Base-by-base conservation (phyloP, 768 basidiomycete genomes). In the Boletus sensibilis region DNA sequence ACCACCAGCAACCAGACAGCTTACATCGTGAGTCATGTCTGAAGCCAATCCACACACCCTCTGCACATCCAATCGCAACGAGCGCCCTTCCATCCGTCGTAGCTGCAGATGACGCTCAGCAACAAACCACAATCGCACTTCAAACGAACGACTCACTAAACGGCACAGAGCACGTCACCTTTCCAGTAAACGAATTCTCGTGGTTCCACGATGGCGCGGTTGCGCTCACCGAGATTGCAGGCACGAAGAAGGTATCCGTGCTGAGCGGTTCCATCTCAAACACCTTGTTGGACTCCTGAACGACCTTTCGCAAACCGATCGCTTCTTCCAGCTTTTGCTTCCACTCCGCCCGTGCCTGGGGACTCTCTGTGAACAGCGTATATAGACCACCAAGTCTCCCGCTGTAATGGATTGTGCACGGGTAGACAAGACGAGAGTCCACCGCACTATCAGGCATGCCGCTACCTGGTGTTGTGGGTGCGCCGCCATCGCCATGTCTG, bases 21-120 rank as follows among this genome's bases (percentile, higher is more conserved):
- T 55, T 70, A 93, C 92, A 94, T 68, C 82, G 78, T 2, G 94
- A 88, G 71, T 96, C 90, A 60, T 92, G 90, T 39, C 91, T 82
- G 71, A 94, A 87, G 0, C 94, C 94, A 56, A 97, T 94, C 90
- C 92, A 97, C 21, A 97, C 90, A 31, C 97, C 97, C 67, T 97
- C 94, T 0, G 90, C 88, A 69, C 94, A 97, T 9, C 95, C 97
- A 63, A 98, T 87, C 0, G 95, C 93, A 39, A 98, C 90, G 14
- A 99, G 79, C 13, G 85, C 85, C 25, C 93, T 84, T 6, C 88
- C 87, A 68, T 98, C 94, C 6, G 86, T 77, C 6, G 91, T 94
- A 58, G 82, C 92, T 96, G 56, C 6, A 63, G 34, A 51, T 31
- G 49, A 14, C 33, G 11, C 46, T 66, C 57, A 60, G 50, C 39